Percentiles rank a stretch among this genome's conserved stretches.
phyloP scores from a whole-genome alignment of 768 basidiomycete species.

The Tephrocybe sp. region DNA sequence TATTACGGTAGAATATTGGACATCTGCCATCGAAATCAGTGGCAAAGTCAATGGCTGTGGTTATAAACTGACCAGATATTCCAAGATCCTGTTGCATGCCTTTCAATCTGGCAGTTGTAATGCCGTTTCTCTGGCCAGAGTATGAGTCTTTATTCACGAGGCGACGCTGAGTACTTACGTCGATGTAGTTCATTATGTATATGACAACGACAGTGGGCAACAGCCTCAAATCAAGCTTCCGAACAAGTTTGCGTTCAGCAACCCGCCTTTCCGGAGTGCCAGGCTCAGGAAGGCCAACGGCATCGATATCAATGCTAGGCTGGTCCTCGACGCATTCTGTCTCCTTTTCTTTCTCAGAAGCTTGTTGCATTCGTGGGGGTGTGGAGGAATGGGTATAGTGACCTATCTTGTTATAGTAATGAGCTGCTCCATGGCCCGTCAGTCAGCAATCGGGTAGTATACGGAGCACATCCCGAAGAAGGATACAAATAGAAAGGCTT shows the following conservation, averaged over 20 bases:
- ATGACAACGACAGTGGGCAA: constrained; percentile 58
- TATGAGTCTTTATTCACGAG: not conserved
- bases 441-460: no score
- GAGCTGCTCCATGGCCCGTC: no score
- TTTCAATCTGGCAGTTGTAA: constrained; percentile 49
- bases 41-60: not conserved
- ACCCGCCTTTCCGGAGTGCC: constrained; percentile 28
- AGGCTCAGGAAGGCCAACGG: constrained; percentile 14
- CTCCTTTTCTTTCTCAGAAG: constrained; percentile 17
- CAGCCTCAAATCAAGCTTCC: constrained; percentile 54
- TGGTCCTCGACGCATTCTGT: constrained; percentile 13
- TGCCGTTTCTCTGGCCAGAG: constrained; percentile 38
- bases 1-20: constrained; percentile 50
- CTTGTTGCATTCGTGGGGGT: constrained; percentile 1
- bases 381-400: not conserved
- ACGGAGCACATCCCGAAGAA: no score
- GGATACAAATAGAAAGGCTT: no score
- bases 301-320: constrained; percentile 1
- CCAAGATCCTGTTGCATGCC: constrained; percentile 48
- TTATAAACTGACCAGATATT: constrained; percentile 32
- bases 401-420: constrained; percentile 1
- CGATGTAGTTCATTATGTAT: constrained; percentile 67
- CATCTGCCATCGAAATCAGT: constrained; percentile 32
- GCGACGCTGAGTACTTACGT: constrained; percentile 34
- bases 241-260: constrained; percentile 44